Base-by-base conservation (phyloP, 2,329 filamentous ascomycete species). In the Cordyceps fumosorosea region DNA sequence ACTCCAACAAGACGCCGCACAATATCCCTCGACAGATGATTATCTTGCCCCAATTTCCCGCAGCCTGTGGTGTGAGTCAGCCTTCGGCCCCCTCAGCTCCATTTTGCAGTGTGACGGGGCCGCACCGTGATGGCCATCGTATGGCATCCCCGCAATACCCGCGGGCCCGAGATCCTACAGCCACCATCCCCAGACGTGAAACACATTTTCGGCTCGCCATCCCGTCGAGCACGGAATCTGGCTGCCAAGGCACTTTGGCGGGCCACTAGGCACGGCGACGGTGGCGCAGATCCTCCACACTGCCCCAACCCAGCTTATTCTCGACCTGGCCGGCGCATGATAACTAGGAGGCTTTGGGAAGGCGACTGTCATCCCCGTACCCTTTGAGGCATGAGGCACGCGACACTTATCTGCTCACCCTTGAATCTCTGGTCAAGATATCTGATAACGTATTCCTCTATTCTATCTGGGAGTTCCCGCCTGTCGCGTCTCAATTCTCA, bases 241-340 rank as follows among this genome's bases (percentile, higher is more conserved):
- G 55, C 26, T 48, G 42, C 42, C n/a, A 48, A 42, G 55, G 55
- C 55, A 48, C 4, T 37, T 8, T 18, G 11, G 29, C 56, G 48
- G 24, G 34, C 16, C 34, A 47, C 47, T 52, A 44, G 47, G 56
- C 37, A 29, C 37, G 20, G 16, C n/a, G 55, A 50, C 32, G 40
- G 40, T 42, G 26, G 10, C 47, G 47, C 34, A 52, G 56, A 59
- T 59, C 56, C 45, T 59, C 56, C 47, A 24, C 34, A 51, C 26
- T 11, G 16, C 44, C 44, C 44, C 26, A 40, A 20, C 32, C 56
- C 47, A 32, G 24, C 56, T 29, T 32, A 26, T 44, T n/a, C 20
- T 26, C 20, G 16, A 45, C n/a, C 29, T 47, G 20, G 24, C 47
- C 11, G 22, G 2, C 16, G 11, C 16, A 16, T 29, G 4, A 12